Conservation (phyloP, 305 asterid species). For the Vinca major region DNA sequence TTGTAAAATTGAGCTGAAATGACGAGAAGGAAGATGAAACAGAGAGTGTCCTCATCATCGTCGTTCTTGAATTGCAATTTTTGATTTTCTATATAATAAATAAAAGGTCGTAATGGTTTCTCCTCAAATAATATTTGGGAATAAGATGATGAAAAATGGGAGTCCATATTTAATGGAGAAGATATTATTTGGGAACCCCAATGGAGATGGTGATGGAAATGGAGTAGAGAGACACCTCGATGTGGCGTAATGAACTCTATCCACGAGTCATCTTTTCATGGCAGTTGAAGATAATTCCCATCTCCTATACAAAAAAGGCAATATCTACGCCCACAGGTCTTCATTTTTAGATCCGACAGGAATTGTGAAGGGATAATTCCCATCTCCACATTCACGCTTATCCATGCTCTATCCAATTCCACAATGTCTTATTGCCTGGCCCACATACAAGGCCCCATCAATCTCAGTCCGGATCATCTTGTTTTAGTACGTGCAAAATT, state of each 20-base stretch:
- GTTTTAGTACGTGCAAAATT: too few relatives aligned
- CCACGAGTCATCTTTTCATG: background rate
- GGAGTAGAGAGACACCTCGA: background rate
- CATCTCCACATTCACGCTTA: too few relatives aligned
- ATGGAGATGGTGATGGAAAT: background rate
- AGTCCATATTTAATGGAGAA: background rate
- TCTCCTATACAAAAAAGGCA: too few relatives aligned
- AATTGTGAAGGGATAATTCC: too few relatives aligned
- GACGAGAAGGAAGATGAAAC: constrained; percentile 13
- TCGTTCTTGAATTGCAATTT: constrained; percentile 1
- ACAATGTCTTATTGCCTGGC: too few relatives aligned
- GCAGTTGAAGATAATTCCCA: background rate
- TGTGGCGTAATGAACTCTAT: background rate
- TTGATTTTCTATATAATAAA: background rate
- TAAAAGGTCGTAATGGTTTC: background rate
- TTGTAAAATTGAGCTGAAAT: constrained; percentile 8
- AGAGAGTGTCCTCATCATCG: constrained; percentile 21
- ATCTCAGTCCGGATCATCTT: too few relatives aligned
- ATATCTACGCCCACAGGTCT: constrained; percentile 19
- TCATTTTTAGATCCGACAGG: too few relatives aligned
- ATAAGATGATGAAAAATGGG: background rate
- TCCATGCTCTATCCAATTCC: too few relatives aligned
- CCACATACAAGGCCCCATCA: too few relatives aligned
- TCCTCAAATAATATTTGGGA: background rate
- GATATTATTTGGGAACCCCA: background rate